Evolutionary conservation across 441 rosid species (phyloP), one percentile per base, ranked within the genome.

Genomic region (Isatis lusitanica): DNA sequence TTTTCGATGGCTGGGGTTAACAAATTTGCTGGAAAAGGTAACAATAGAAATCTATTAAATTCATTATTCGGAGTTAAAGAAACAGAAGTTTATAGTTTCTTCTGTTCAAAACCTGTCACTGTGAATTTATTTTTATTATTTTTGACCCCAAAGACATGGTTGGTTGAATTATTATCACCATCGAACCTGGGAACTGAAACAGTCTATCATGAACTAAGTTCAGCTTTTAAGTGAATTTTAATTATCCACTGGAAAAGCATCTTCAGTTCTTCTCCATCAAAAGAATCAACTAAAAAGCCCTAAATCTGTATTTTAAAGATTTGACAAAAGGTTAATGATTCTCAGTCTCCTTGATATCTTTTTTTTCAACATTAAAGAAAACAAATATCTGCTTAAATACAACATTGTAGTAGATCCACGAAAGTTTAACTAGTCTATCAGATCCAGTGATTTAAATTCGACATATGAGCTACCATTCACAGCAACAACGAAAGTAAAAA

Each of bases 181-280:
- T 4, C n/a, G 71, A 63, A 64, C 66, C 66, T 76, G 26, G 71
- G 71, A 70, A 60, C 47, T 65, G 43, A 69, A 76, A 76, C 59
- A 65, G 58, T 74, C 55, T 76, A 33, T 39, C 55, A 71, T 18
- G 68, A 76, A 52, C 12, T 64, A 47, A 70, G 46, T 64, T 47
- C 62, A 76, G 68, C 50, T 64, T 57, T 70, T 39, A 57, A 40
- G 46, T 44, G 30, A 44, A 75, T 35, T 66, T 62, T 48, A 48
- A 70, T 58, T 35, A 71, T 35, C 13, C 64, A 33, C 64, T 47
- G 51, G 42, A 40, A 69, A 75, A 75, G 75, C 66, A 55, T 75
- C 24, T 55, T 62, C 75, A 69, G 47, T 69, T 63, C 65, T 69
- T 63, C 65, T 47, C 69, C 74, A 51, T 63, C 46, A 70, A 76